Evolutionary conservation across 306 rosid genomes (phyloP).

Genomic region (Cicer arietinum): DNA sequence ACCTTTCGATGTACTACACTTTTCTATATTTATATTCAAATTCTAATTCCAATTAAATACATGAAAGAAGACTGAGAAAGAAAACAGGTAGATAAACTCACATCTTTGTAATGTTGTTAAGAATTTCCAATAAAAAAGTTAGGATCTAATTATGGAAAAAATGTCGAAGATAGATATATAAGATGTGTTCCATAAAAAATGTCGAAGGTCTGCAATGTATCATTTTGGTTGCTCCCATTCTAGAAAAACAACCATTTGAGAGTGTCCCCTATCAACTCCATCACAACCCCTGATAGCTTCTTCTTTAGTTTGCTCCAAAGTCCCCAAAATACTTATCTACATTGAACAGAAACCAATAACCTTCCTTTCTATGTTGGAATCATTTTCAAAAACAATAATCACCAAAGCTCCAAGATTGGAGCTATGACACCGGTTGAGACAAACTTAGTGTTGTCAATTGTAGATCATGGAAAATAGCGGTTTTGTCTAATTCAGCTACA

Average conservation of each 20-base stretch:
- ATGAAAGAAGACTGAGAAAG: constrained; percentile 12
- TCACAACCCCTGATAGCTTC: neutral
- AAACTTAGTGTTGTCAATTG: neutral
- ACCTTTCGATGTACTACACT: constrained; percentile 15
- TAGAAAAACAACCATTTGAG: neutral
- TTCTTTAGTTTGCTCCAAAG: neutral
- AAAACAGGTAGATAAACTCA: constrained; percentile 10
- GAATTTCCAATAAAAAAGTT: neutral
- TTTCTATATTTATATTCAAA: neutral
- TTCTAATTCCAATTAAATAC: constrained; percentile 22
- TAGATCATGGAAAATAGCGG: too few species aligned
- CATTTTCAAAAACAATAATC: neutral
- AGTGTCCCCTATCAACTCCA: neutral
- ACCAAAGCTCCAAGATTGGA: neutral
- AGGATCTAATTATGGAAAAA: constrained; percentile 21
- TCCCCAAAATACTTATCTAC: constrained; percentile 20
- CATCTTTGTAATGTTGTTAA: neutral
- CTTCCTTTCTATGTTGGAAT: neutral
- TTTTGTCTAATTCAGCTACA: too few species aligned
- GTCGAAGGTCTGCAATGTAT: neutral
- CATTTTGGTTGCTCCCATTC: neutral
- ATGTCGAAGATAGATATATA: neutral
- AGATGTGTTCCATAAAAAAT: constrained; percentile 18
- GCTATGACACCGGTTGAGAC: neutral
- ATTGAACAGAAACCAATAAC: neutral